These are phyloP conservation scores for Termitomyces sp. DNA, from an alignment of 768 basidiomycete genomes.

Conservation along the genomic window DNA sequence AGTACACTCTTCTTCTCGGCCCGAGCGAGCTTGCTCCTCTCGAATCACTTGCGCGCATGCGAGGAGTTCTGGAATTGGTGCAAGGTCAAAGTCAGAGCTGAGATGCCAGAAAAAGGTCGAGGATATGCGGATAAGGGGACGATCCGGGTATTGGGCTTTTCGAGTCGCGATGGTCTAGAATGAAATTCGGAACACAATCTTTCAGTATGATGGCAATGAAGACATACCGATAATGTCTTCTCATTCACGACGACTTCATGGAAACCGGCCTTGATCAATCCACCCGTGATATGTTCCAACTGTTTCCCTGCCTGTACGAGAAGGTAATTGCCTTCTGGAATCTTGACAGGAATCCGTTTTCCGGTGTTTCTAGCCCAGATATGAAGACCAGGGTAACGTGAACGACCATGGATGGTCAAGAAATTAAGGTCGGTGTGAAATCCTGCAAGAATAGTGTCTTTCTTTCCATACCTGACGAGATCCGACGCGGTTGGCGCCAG, in stretches of 20 bases:
- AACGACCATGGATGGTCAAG: conserved; percentile 86
- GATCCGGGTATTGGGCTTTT: conserved; percentile 53
- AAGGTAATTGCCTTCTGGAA: conserved; percentile 77
- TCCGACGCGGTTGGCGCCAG: conserved; percentile 95
- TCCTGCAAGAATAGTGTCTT: conserved; percentile 86
- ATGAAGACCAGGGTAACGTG: conserved; percentile 82
- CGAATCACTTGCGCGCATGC: conserved; percentile 43
- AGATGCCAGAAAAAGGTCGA: conserved; percentile 97
- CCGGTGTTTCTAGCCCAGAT: conserved; percentile 96
- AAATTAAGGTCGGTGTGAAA: conserved; percentile 96
- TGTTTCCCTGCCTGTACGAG: conserved; percentile 97
- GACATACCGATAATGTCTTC: conserved; percentile 63
- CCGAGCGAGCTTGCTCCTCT: conserved; percentile 33
- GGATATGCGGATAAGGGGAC: conserved; percentile 93
- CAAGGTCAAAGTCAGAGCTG: conserved; percentile 79
- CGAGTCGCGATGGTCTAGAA: conserved; percentile 55
- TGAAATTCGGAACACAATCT: background rate
- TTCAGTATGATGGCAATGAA: background rate
- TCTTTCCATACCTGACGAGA: conserved; percentile 70
- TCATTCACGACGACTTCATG: conserved; percentile 94
- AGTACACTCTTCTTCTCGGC: conserved; percentile 37
- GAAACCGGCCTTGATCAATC: conserved; percentile 87
- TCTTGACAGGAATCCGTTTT: conserved; percentile 82
- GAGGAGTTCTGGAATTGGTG: conserved; percentile 53
- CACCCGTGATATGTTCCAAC: conserved; percentile 81